Conservation (phyloP, 148 eudicot genomes). For the Fagopyrum esculentum region DNA sequence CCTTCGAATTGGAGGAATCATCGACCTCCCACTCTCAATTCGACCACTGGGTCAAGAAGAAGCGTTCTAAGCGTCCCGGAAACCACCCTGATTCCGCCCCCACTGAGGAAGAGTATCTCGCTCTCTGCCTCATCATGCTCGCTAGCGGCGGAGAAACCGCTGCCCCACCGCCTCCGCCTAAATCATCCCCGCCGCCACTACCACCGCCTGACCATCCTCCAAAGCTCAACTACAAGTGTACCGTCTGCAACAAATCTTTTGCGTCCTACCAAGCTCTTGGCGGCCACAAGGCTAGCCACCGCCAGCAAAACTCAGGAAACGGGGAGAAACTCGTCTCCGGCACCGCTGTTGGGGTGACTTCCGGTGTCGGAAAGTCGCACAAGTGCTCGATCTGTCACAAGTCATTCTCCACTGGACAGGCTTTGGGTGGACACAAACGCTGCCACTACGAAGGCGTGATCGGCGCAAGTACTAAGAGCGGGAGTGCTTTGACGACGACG, state of each 20-base stretch:
- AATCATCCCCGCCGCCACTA: not conserved
- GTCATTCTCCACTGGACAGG: slow-evolving; percentile 19
- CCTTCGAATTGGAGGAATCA: not conserved
- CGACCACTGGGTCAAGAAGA: slow-evolving; percentile 5
- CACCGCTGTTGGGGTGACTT: not conserved
- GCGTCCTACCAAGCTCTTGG: slow-evolving; percentile 18
- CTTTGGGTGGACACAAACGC: slow-evolving; percentile 32
- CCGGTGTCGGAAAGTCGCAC: slow-evolving; percentile 22
- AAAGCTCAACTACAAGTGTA: not conserved
- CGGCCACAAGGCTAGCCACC: slow-evolving; percentile 25
- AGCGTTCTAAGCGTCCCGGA: slow-evolving; percentile 15
- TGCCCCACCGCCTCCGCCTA: not conserved
- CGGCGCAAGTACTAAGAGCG: not conserved
- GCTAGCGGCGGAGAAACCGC: slow-evolving; percentile 12
- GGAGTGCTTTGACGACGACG: not conserved
- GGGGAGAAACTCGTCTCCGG: not conserved
- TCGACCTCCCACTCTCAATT: slow-evolving; percentile 9
- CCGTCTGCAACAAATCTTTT: slow-evolving; percentile 15
- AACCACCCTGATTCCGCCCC: not conserved
- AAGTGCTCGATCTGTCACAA: slow-evolving; percentile 52
- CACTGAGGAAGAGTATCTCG: slow-evolving; percentile 24
- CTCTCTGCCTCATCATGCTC: slow-evolving; percentile 28
- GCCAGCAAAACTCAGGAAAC: not conserved
- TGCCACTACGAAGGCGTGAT: slow-evolving; percentile 39
- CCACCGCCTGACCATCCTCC: not conserved